phyloP scores from a whole-genome alignment of 441 rosid species.

The Monsonia emarginata region DNA sequence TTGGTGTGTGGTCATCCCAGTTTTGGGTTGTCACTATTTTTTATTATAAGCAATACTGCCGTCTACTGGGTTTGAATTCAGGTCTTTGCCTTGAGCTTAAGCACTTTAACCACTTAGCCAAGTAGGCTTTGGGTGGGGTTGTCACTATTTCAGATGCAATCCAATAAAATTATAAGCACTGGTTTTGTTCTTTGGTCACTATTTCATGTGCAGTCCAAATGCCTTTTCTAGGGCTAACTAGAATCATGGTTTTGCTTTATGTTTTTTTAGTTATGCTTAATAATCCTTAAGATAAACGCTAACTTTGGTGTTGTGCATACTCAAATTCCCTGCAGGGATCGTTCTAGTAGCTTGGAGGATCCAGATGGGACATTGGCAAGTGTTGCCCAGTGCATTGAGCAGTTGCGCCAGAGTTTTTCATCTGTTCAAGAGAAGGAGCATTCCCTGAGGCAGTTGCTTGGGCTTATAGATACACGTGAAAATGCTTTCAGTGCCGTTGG shows the following conservation, averaged over 20 bases:
- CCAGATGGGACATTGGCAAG: slow-evolving; percentile 98
- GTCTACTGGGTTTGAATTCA: too few species aligned
- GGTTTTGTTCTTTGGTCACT: not conserved
- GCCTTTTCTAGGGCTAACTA: not conserved
- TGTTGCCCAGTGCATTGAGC: slow-evolving; percentile 99
- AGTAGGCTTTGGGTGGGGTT: too few species aligned
- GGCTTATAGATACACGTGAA: slow-evolving; percentile 90
- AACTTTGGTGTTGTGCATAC: slow-evolving; percentile 17
- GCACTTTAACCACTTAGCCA: too few species aligned
- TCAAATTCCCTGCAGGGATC: slow-evolving; percentile 59
- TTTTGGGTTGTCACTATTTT: too few species aligned
- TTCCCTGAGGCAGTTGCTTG: slow-evolving; percentile 81
- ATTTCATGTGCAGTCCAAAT: not conserved
- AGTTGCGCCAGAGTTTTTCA: slow-evolving; percentile 78
- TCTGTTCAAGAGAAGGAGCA: slow-evolving; percentile 89
- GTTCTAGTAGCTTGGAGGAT: slow-evolving; percentile 94
- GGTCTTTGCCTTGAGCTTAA: too few species aligned
- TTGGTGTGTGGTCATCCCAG: not conserved
- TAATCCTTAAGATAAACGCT: not conserved
- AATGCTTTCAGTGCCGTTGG: slow-evolving; percentile 99
- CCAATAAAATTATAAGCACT: too few species aligned
- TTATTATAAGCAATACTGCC: too few species aligned
- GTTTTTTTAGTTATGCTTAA: not conserved
- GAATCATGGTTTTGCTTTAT: not conserved
- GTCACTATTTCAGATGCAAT: too few species aligned